Conservation (phyloP, 148 eudicot species). For the Rhododendron vialii region DNA sequence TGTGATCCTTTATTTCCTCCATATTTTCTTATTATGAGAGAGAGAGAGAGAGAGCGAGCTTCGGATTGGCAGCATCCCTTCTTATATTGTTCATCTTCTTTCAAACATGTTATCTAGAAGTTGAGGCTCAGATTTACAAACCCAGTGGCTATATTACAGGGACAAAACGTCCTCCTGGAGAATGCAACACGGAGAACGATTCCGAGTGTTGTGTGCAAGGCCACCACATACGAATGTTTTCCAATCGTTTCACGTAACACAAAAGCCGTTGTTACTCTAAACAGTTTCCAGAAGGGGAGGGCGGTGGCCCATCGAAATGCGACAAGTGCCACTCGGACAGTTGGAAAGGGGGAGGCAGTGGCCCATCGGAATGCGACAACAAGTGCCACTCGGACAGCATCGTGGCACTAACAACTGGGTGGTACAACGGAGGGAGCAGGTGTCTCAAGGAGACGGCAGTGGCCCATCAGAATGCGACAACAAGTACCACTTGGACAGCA, state of each 20-base stretch:
- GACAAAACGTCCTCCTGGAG: slow-evolving; percentile 18
- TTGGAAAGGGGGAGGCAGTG: slow-evolving; percentile 11
- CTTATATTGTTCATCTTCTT: neutral
- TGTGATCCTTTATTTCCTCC: too few relatives aligned
- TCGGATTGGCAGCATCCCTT: neutral
- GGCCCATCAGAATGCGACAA: too few relatives aligned
- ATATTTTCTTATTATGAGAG: too few relatives aligned
- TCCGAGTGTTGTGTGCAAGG: slow-evolving; percentile 25
- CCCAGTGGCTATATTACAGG: slow-evolving; percentile 23
- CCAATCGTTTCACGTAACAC: slow-evolving; percentile 14
- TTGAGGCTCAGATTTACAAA: slow-evolving; percentile 8
- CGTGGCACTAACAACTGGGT: slow-evolving; percentile 25
- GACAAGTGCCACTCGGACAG: slow-evolving; percentile 22
- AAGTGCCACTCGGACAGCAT: slow-evolving; percentile 19
- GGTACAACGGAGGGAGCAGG: slow-evolving; percentile 8
- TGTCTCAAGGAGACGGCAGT: too few relatives aligned
- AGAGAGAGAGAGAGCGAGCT: too few relatives aligned
- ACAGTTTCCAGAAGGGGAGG: slow-evolving; percentile 13
- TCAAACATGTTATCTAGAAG: neutral
- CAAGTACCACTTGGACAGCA: too few relatives aligned
- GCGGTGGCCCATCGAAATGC: slow-evolving; percentile 21
- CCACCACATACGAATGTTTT: neutral
- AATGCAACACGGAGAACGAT: slow-evolving; percentile 23
- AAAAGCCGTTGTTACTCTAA: slow-evolving; percentile 19
- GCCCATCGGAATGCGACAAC: slow-evolving; percentile 17